Evolutionary conservation across 345 rosid genomes (phyloP).

Genomic region (Gossypioides kirkii): DNA sequence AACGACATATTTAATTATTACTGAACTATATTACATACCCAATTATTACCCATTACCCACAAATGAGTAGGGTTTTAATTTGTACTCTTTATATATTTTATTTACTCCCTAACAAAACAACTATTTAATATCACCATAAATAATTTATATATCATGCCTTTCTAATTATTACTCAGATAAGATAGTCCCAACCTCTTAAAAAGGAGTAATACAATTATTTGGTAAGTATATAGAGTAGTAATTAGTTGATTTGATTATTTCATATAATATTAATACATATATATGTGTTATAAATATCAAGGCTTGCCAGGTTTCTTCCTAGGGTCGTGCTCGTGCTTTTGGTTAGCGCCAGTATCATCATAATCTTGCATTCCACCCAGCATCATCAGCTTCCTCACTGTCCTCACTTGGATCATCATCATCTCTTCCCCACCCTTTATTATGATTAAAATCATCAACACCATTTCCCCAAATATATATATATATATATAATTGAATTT

Average conservation of each 20-base stretch:
- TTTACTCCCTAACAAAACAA: not conserved
- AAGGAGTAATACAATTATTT: not conserved
- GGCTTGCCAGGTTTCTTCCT: constrained; percentile 35
- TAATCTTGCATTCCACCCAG: constrained; percentile 41
- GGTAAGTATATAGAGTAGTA: not conserved
- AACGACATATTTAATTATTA: not conserved
- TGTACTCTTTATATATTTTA: too few relatives aligned
- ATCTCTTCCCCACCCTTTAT: constrained; percentile 22
- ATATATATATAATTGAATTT: not conserved
- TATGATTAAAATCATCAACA: not conserved
- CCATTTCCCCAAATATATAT: not conserved
- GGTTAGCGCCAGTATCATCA: constrained; percentile 57
- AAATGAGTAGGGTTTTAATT: not conserved
- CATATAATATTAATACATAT: not conserved
- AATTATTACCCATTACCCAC: not conserved
- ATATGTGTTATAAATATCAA: not conserved
- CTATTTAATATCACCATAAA: not conserved
- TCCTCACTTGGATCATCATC: not conserved
- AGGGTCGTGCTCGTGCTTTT: constrained; percentile 70
- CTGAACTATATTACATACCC: not conserved
- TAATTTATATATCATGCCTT: not conserved
- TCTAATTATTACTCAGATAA: not conserved
- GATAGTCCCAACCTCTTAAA: not conserved
- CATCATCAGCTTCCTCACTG: constrained; percentile 53
- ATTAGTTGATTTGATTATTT: too few relatives aligned